Evolutionary conservation across 169 alveolate genomes (phyloP).

Genomic region (Cyclospora cayetanensis): DNA sequence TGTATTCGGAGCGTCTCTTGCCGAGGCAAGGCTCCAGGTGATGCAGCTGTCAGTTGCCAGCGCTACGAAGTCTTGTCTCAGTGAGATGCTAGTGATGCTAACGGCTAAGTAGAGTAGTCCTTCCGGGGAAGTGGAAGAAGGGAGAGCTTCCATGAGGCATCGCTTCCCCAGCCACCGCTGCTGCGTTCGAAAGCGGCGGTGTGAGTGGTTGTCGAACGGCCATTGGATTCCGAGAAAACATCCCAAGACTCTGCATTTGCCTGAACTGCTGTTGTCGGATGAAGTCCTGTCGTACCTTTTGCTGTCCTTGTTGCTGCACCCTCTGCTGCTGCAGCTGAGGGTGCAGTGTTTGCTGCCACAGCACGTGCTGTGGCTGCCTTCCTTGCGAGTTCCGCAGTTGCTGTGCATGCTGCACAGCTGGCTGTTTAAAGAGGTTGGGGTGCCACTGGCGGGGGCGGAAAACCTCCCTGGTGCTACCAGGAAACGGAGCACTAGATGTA

Average conservation of each 20-base stretch:
- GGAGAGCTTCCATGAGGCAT: not conserved
- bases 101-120: not conserved
- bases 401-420: not conserved
- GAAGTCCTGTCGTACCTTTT: not conserved
- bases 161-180: not conserved
- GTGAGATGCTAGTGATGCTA: not conserved
- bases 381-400: not conserved
- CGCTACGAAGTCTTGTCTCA: not conserved
- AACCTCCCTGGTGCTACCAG: not conserved
- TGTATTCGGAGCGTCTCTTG: no score
- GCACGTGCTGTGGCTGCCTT: not conserved
- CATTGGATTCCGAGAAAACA: not conserved
- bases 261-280: not conserved
- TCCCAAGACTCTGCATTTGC: not conserved
- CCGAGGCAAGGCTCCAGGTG: not conserved
- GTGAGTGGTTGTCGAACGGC: not conserved
- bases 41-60: not conserved
- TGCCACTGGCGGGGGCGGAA: not conserved
- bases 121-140: not conserved
- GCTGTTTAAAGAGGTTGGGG: not conserved
- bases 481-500: not conserved
- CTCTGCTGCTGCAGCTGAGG: not conserved
- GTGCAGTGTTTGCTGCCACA: not conserved
- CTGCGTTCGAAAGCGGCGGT: not conserved
- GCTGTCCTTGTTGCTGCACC: not conserved